Conservation (phyloP, 2,329 filamentous ascomycete genomes). For the Aspergillus ochraceus region DNA sequence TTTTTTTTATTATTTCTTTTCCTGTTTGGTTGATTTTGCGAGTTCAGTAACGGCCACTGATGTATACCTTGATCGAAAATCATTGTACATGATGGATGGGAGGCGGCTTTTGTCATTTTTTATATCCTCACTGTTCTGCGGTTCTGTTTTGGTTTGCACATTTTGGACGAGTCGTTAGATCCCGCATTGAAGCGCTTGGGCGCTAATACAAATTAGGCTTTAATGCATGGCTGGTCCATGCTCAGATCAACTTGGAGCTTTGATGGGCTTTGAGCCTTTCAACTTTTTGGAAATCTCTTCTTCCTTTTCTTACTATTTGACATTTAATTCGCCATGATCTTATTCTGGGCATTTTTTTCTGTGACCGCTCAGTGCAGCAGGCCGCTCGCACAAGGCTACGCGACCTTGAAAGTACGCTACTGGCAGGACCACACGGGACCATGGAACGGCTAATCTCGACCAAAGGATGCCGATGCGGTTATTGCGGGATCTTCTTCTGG, state of each 20-base stretch:
- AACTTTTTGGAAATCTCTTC: background rate
- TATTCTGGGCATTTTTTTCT: too few species aligned
- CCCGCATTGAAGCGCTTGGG: slow-evolving; percentile 1
- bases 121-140: background rate
- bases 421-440: background rate
- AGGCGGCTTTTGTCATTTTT: background rate
- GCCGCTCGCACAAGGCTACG: too few species aligned
- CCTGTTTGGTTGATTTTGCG: background rate
- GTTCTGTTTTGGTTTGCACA: background rate
- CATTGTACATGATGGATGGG: background rate
- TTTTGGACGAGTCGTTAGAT: background rate
- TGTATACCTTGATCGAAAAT: background rate
- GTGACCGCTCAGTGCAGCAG: too few species aligned
- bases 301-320: too few species aligned
- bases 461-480: too few species aligned
- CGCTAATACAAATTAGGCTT: slow-evolving; percentile 1
- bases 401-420: too few species aligned
- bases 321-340: too few species aligned
- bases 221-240: slow-evolving; percentile 6
- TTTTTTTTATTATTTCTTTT: background rate
- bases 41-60: slow-evolving; percentile 4
- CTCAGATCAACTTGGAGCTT: background rate
- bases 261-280: background rate
- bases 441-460: background rate
- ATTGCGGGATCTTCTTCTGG: too few species aligned